These are phyloP conservation scores for Lactuca saligna DNA, from an alignment of 129 eudicot species.

Conservation along the genomic window DNA sequence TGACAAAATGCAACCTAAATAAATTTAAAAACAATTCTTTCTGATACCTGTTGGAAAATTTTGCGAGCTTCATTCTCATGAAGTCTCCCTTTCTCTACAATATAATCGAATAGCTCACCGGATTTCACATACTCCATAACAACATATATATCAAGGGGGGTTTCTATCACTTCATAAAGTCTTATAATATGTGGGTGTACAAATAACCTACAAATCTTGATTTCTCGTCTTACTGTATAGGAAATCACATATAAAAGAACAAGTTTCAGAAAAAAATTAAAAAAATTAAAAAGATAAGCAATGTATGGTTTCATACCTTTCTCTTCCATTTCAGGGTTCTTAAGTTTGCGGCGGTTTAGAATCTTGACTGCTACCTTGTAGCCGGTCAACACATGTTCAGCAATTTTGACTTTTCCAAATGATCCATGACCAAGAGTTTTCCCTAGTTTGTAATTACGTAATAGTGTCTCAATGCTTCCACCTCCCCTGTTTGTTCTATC, in stretches of 20 bases:
- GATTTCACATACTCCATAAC: conserved; percentile 82
- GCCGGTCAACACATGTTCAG: conserved; percentile 64
- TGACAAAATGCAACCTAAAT: background rate
- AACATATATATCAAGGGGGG: conserved; percentile 80
- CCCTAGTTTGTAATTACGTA: conserved; percentile 62
- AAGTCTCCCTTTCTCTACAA: conserved; percentile 85
- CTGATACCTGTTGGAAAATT: conserved; percentile 75
- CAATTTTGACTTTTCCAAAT: conserved; percentile 70
- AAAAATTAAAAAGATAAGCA: background rate
- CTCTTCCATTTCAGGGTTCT: conserved; percentile 63
- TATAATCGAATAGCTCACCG: conserved; percentile 90
- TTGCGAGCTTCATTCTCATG: conserved; percentile 82
- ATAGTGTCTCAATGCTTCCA: conserved; percentile 37
- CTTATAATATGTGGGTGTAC: conserved; percentile 92
- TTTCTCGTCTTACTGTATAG: conserved; percentile 74
- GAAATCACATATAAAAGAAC: background rate
- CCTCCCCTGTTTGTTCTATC: conserved; percentile 49
- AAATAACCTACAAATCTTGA: conserved; percentile 70
- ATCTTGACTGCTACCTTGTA: conserved; percentile 74
- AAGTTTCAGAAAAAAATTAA: background rate
- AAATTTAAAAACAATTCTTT: background rate
- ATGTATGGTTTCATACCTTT: conserved; percentile 38
- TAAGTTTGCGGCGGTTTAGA: conserved; percentile 66
- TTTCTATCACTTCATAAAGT: conserved; percentile 89
- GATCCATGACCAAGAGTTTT: conserved; percentile 79